Base-by-base conservation (phyloP, 139 green algal genomes). In the Diplosphaera chodatii region DNA sequence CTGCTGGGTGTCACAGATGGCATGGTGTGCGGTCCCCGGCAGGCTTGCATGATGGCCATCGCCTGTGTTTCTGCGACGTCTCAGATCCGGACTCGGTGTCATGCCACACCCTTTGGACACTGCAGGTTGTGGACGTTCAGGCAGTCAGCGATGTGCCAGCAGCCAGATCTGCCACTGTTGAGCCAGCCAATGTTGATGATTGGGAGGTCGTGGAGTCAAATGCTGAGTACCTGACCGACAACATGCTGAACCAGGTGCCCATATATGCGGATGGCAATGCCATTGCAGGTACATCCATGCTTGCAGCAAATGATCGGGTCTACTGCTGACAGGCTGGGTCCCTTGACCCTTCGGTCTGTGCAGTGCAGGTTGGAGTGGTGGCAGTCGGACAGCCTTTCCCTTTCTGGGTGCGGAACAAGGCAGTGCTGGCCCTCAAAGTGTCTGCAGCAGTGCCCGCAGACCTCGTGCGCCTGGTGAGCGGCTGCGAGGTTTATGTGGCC, bases 201-300 rank as follows among this genome's bases (percentile, higher is more conserved):
- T 97, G 91, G 91, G 91, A 97, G 77, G 66, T 95, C 48, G 74
- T 96, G 65, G 86, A 96, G 72, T 69, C 86, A 30, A 93, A 95
- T 70, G 86, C 83, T 3, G 86, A 78, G 2, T 83, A 85, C 48
- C 71, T 97, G 66, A 91, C 97, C 64, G 79, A 89, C n/a, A 73
- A 83, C 40, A 68, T 96, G 69, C 80, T 94, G 32, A 73, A 71
- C 22, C 89, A 94, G 82, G 84, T 82, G 22, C 25, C n/a, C n/a
- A n/a, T n/a, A n/a, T n/a, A n/a, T n/a, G n/a, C n/a, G n/a, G n/a
- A n/a, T n/a, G n/a, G n/a, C n/a, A n/a, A n/a, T n/a, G n/a, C n/a
- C n/a, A n/a, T n/a, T n/a, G n/a, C n/a, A n/a, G n/a, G n/a, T n/a
- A n/a, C n/a, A n/a, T n/a, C n/a, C n/a, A n/a, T n/a, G n/a, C n/a